phyloP scores from a whole-genome alignment of 371 early-diverging fungal species.

The Amoeboaphelidium protococcarum region DNA sequence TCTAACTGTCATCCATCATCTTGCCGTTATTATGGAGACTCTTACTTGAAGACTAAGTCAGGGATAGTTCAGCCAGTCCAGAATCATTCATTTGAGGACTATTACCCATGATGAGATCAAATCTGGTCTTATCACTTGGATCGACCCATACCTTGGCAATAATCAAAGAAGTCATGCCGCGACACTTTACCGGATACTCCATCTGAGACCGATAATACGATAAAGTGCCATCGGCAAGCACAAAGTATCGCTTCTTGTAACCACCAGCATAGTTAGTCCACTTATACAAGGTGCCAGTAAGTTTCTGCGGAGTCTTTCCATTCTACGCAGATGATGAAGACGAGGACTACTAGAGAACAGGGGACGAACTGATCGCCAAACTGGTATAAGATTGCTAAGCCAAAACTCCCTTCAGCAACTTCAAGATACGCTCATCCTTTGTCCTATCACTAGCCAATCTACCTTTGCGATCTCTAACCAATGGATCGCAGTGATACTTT shows the following conservation, averaged over 20 bases:
- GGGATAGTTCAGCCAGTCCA: too few species aligned
- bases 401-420: constrained; percentile 20
- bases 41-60: too few species aligned
- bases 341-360: not conserved
- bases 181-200: constrained; percentile 36
- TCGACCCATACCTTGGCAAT: constrained; percentile 32
- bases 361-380: too few species aligned
- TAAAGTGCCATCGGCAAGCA: constrained; percentile 37
- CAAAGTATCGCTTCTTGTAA: constrained; percentile 47
- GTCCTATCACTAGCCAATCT: constrained; percentile 27
- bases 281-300: constrained; percentile 32
- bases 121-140: constrained; percentile 27
- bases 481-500: constrained; percentile 35
- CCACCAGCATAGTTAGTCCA: constrained; percentile 62
- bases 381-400: not conserved
- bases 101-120: too few species aligned
- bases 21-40: too few species aligned
- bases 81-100: too few species aligned
- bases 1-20: too few species aligned
- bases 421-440: constrained; percentile 20
- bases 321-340: not conserved
- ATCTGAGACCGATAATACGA: constrained; percentile 45
- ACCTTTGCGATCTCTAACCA: constrained; percentile 31
- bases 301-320: constrained; percentile 5
- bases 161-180: constrained; percentile 39